Percentiles rank a stretch among this genome's conserved stretches.
Evolutionary conservation across 176 grass and related monocot species (phyloP).

Genomic region (Musa beccarii): DNA sequence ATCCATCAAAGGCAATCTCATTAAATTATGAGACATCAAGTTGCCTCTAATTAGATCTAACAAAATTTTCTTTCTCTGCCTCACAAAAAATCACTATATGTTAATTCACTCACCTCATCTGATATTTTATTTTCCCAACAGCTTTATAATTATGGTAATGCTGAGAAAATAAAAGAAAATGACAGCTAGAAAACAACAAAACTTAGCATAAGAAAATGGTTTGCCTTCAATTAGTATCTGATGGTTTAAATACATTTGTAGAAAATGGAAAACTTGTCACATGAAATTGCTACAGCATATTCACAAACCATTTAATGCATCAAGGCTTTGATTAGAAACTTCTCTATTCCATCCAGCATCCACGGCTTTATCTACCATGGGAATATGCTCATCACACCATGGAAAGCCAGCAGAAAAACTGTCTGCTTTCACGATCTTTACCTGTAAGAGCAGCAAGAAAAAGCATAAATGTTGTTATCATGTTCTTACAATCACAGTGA

Average conservation of each 20-base stretch:
- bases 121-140: too few species aligned
- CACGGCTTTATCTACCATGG: background rate
- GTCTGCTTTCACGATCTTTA: background rate
- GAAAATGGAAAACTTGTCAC: background rate
- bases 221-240: background rate
- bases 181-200: too few species aligned
- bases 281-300: background rate
- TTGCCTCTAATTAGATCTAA: too few species aligned
- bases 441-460: background rate
- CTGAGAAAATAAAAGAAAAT: too few species aligned
- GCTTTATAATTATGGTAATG: too few species aligned
- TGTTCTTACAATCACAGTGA: too few species aligned
- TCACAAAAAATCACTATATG: too few species aligned
- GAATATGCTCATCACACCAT: background rate
- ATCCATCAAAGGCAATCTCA: too few species aligned
- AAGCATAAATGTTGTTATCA: background rate
- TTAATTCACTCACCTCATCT: too few species aligned
- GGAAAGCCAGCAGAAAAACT: background rate
- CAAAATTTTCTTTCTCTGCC: too few species aligned
- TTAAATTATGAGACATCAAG: too few species aligned
- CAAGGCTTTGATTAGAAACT: background rate
- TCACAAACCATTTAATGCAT: background rate
- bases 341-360: background rate
- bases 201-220: background rate
- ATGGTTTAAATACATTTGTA: background rate